Base-by-base conservation (phyloP, 1,284 basidiomycete species). In the Sanguinoderma infundibulare region DNA sequence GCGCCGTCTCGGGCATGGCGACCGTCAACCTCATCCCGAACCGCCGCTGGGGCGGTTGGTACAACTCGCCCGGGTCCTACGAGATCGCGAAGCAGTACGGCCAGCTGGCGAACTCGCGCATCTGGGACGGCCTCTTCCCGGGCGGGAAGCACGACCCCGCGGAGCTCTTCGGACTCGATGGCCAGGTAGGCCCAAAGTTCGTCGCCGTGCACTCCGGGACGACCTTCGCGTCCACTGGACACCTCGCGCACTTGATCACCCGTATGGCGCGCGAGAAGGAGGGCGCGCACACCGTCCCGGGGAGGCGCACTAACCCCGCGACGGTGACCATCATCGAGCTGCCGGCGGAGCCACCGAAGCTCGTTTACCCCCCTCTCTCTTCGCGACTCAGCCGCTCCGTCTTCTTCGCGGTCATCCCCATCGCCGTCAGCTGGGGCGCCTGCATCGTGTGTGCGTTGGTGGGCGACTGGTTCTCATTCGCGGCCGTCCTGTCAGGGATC, bases 61-160 rank as follows among this genome's bases (percentile, higher is more conserved):
- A 65, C 61, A 67, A 67, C 53, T 38, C 63, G 1, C 66, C 66
- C 2, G 66, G 66, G 8, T 54, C 59, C 15, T 65, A 67, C 58
- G 63, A 65, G 60, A 61, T 65, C 32, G 66, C 63, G 22, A 67
- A 67, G 55, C 61, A 61, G 42, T 67, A 67, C 51, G 66, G 66
- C 5, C 66, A 63, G 55, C 59, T 67, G 44, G 61, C 63, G 14
- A 65, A 65, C 47, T 63, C 66, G 30, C 63, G 63, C 35, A 39
- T 65, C 50, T 67, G 66, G 66, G 66, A 65, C 53, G 66, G 61
- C 0, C 66, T 67, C 44, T 67, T 65, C 55, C 66, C 63, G 1
- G 66, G 66, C 3, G 36, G 49, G 14, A 62, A 63, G n/a, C 55
- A 61, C 63, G 61, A 65, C 52, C 61, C 66, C 44, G 61, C 66